Percentiles rank a stretch among this genome's conserved stretches.
These are phyloP conservation scores for Aspergillus proliferans DNA, from an alignment of 2,329 filamentous ascomycete species.

Conservation along the genomic window DNA sequence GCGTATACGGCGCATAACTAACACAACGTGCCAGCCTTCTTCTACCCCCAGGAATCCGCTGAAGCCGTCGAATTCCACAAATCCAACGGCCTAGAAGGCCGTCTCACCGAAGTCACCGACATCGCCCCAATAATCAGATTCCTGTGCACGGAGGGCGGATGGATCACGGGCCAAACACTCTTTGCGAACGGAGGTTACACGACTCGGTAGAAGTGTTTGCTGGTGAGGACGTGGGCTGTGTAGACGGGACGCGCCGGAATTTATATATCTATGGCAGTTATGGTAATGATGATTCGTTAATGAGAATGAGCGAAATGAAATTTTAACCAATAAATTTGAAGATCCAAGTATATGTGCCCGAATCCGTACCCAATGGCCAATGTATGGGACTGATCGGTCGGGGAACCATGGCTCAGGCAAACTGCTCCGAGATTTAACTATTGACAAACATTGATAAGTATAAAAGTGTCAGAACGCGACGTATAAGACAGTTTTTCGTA, in stretches of 20 bases:
- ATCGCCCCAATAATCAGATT: constrained; percentile 44
- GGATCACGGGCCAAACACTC: constrained; percentile 45
- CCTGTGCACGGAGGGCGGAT: constrained; percentile 39
- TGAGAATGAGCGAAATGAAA: no score
- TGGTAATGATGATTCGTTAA: background rate
- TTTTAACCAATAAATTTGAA: no score
- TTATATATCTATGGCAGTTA: background rate
- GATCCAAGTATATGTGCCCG: no score
- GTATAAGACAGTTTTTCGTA: no score
- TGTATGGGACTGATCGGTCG: no score
- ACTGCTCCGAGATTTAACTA: no score
- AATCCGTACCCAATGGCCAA: no score
- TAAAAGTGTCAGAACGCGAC: no score
- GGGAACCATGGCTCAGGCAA: no score
- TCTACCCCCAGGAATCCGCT: constrained; percentile 39
- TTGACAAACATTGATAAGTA: no score
- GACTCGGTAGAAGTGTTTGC: constrained; percentile 26
- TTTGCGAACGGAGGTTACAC: constrained; percentile 47
- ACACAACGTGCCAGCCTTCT: constrained; percentile 31
- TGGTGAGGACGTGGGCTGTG: no score
- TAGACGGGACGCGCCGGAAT: no score
- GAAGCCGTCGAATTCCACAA: constrained; percentile 43
- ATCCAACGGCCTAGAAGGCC: constrained; percentile 37
- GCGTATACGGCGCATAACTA: background rate
- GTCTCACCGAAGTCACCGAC: constrained; percentile 39